Conservation (phyloP, 495 filamentous ascomycete species). For the Penicillium argentinense region DNA sequence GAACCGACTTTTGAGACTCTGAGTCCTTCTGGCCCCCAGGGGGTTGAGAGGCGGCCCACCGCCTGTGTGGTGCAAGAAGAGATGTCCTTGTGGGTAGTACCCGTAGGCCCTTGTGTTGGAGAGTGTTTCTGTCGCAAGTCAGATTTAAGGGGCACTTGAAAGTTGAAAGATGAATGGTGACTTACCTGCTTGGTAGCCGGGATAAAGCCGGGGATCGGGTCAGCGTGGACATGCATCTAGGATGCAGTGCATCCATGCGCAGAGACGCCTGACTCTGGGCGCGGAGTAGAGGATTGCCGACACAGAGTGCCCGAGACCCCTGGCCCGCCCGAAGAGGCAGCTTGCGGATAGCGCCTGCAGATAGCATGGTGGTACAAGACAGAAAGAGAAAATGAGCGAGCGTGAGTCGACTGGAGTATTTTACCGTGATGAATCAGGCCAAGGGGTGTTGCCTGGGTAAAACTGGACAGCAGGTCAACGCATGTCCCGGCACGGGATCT, state of each 20-base stretch:
- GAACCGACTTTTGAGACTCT: neutral
- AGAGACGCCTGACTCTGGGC: conserved; percentile 2
- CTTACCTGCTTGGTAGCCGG: conserved; percentile 15
- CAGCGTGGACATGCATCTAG: conserved; percentile 16
- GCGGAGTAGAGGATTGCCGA: conserved; percentile 1
- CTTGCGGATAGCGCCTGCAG: conserved; percentile 7
- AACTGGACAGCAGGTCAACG: neutral
- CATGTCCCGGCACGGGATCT: neutral
- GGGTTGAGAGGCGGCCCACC: neutral
- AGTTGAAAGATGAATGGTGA: neutral
- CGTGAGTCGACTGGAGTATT: neutral
- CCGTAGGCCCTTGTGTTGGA: neutral
- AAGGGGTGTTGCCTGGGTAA: too few species aligned
- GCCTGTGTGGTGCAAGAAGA: neutral
- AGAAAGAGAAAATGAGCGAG: neutral
- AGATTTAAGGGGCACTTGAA: neutral
- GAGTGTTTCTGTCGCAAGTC: neutral
- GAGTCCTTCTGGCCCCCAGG: neutral
- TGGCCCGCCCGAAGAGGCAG: conserved; percentile 12
- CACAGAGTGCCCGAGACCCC: neutral
- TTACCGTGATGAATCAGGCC: too few species aligned
- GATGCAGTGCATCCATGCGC: neutral
- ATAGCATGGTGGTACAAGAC: conserved; percentile 19
- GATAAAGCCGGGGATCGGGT: neutral
- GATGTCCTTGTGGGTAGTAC: neutral